Evolutionary conservation across 106 monocot species (phyloP).

Genomic region (Amphibolis antarctica): DNA sequence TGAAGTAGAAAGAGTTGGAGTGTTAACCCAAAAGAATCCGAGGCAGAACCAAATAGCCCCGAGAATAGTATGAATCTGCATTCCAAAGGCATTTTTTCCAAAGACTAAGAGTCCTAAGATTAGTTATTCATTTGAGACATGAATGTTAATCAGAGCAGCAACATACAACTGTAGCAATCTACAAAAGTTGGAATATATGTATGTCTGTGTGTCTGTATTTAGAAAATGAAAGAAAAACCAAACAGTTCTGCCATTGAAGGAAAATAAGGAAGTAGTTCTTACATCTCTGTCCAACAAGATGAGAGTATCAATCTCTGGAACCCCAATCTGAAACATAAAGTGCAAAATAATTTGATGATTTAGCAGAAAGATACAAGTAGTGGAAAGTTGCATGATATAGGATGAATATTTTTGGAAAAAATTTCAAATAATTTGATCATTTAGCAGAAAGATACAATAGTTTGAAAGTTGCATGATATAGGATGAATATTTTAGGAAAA

Average conservation of each 20-base stretch:
- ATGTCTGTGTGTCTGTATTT: too few relatives aligned
- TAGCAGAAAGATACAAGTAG: neutral
- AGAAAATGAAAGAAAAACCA: neutral
- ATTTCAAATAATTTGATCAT: slow-evolving; percentile 1
- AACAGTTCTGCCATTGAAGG: neutral
- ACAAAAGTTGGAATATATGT: neutral
- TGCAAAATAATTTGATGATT: neutral
- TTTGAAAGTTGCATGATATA: neutral
- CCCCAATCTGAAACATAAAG: slow-evolving; percentile 40
- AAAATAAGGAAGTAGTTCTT: slow-evolving; percentile 6
- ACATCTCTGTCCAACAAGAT: slow-evolving; percentile 95
- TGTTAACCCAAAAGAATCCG: too few relatives aligned
- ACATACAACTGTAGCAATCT: neutral
- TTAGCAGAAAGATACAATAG: neutral
- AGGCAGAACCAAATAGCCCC: too few relatives aligned
- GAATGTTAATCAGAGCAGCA: neutral
- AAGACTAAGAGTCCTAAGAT: too few relatives aligned
- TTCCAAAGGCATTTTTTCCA: too few relatives aligned
- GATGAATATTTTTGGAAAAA: too few relatives aligned
- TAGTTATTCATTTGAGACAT: neutral
- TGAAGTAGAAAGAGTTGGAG: too few relatives aligned
- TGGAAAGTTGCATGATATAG: neutral
- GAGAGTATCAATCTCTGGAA: slow-evolving; percentile 84
- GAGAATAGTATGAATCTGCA: too few relatives aligned
- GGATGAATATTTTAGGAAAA: too few relatives aligned